Evolutionary conservation across 768 basidiomycete genomes (phyloP), one percentile per base, ranked within the genome.

Genomic region (Cubamyces lactineus): DNA sequence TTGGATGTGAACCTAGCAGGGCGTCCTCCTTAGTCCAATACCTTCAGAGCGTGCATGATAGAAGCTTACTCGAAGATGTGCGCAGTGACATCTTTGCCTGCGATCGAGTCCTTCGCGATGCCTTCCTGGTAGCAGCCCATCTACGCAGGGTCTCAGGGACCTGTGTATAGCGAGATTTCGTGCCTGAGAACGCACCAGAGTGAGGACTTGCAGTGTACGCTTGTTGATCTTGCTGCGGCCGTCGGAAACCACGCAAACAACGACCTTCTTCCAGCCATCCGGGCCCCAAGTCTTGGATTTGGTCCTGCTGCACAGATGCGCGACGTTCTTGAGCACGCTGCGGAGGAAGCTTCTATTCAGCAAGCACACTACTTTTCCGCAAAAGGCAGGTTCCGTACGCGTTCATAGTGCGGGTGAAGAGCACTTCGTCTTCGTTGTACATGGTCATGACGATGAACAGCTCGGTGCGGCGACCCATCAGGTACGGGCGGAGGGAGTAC

Each of bases 371-470:
- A 11, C 53, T 42, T 47, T 41, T 16, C 23, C 26, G 24, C 38
- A 17, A 11, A 41, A 24, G 28, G 45, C 34, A 50, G 19, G 15
- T 12, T 41, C 80, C 88, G 69, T 70, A 89, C 87, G 90, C 85
- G 67, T 93, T 92, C 89, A 94, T 92, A 12, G 92, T 94, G 70
- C 81, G 84, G 70, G 79, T 79, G 72, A 92, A 93, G 26, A 92
- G 78, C 9, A 87, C 78, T 70, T 92, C 90, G 70, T 92, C 92
- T 77, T 97, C 94, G 72, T 96, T 96, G 74, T 92, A 92, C 93
- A 96, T 96, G 46, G 94, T 96, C 86, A 96, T 92, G 43, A 96
- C 94, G 67, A 97, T 92, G 77, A 96, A 95, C 15, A 97, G 81
- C 75, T 96, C 95, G 9, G 94, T 96, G 55, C 87, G 82, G 56